These are phyloP conservation scores for Arachnomyces sp. DNA, from an alignment of 2,329 filamentous ascomycete species.

Conservation along the genomic window DNA sequence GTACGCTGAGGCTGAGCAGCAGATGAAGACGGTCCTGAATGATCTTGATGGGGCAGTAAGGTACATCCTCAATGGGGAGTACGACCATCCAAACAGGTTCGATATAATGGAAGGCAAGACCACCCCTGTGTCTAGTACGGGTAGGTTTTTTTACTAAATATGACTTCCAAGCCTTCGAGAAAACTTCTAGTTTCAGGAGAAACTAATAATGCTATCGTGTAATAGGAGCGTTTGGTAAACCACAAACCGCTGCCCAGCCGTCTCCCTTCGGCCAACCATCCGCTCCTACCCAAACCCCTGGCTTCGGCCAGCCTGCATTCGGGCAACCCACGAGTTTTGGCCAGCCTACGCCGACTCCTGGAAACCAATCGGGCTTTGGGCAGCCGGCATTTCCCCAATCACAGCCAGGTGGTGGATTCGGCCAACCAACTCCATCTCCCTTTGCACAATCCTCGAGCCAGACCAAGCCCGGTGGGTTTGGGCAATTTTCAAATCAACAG, in stretches of 20 bases:
- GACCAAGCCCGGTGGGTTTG: slow-evolving; percentile 4
- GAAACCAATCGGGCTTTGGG: slow-evolving; percentile 28
- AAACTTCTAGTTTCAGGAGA: background rate
- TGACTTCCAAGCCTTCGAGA: too few relatives aligned
- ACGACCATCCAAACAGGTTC: slow-evolving; percentile 66
- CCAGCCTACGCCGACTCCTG: slow-evolving; percentile 21
- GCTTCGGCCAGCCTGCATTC: slow-evolving; percentile 28
- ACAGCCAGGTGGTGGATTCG: slow-evolving; percentile 27
- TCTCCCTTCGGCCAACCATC: slow-evolving; percentile 25
- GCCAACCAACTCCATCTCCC: slow-evolving; percentile 21
- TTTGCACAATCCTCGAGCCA: slow-evolving; percentile 23
- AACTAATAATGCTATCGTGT: too few relatives aligned
- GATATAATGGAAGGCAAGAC: slow-evolving; percentile 41
- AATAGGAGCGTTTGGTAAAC: slow-evolving; percentile 4
- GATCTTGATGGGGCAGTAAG: slow-evolving; percentile 65
- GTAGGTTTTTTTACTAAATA: background rate
- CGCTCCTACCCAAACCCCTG: slow-evolving; percentile 19
- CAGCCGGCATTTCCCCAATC: slow-evolving; percentile 18
- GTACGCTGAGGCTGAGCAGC: slow-evolving; percentile 56
- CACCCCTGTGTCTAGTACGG: slow-evolving; percentile 11
- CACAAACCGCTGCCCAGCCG: slow-evolving; percentile 6
- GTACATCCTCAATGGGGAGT: slow-evolving; percentile 57
- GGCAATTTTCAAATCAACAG: slow-evolving; percentile 9
- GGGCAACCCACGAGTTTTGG: slow-evolving; percentile 32
- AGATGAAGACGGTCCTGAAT: slow-evolving; percentile 61